phyloP scores from a whole-genome alignment of 2,329 filamentous ascomycete genomes.

The Stachybotrys echinatus region DNA sequence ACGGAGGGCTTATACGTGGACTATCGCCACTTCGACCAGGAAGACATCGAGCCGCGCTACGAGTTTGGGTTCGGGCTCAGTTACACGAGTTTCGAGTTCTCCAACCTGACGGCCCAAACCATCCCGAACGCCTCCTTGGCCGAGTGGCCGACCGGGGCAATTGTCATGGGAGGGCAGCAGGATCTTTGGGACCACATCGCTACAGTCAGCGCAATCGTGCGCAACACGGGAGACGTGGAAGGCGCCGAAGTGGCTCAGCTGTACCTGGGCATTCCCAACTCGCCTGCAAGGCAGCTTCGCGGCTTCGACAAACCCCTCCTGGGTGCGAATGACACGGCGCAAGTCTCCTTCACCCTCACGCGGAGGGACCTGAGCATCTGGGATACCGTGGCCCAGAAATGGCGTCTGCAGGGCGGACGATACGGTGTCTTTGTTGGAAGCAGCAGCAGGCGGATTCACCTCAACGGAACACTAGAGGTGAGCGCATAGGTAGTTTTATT shows the following conservation, averaged over 20 bases:
- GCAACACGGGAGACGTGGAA: constrained; percentile 53
- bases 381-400: constrained; percentile 57
- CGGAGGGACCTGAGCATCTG: constrained; percentile 63
- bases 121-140: not conserved
- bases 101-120: not conserved
- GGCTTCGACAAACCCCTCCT: constrained; percentile 52
- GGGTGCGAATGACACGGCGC: constrained; percentile 32
- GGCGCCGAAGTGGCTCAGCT: constrained; percentile 52
- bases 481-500: not conserved
- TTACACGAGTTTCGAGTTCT: constrained; percentile 63
- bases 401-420: constrained; percentile 43
- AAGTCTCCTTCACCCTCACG: constrained; percentile 42
- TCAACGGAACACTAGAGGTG: not conserved
- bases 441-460: constrained; percentile 34
- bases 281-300: constrained; percentile 53
- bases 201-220: constrained; percentile 42
- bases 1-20: constrained; percentile 68
- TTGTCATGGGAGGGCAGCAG: not conserved
- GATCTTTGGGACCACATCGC: constrained; percentile 1
- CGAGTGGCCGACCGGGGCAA: not conserved
- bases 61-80: constrained; percentile 76
- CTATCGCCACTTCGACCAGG: constrained; percentile 76
- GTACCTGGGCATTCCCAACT: constrained; percentile 51
- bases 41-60: constrained; percentile 63
- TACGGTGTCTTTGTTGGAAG: constrained; percentile 41